These are phyloP conservation scores for Suillus americanus DNA, from an alignment of 768 basidiomycete species.

Conservation along the genomic window DNA sequence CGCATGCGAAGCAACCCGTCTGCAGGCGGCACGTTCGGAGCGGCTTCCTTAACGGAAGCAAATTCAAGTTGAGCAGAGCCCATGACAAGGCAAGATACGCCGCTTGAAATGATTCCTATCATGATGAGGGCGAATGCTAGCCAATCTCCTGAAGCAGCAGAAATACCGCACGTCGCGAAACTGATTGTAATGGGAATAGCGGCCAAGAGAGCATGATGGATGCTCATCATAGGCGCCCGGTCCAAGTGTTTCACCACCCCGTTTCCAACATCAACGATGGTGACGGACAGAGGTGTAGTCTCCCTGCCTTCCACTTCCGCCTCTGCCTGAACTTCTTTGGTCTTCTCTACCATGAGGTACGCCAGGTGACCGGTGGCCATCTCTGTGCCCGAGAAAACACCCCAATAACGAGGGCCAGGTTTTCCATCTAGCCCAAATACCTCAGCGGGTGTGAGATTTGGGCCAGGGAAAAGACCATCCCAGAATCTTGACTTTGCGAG, in stretches of 20 bases:
- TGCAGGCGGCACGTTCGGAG: constrained; percentile 25
- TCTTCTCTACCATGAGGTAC: constrained; percentile 17
- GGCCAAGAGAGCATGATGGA: constrained; percentile 17
- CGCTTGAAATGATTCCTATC: constrained; percentile 32
- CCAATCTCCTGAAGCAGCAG: constrained; percentile 31
- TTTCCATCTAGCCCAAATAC: constrained; percentile 30
- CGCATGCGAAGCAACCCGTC: constrained; percentile 30
- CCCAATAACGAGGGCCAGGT: constrained; percentile 27
- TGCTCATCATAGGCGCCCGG: constrained; percentile 10
- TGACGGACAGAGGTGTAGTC: constrained; percentile 18
- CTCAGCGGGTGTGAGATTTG: constrained; percentile 17
- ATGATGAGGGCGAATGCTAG: constrained; percentile 31
- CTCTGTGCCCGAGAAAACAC: constrained; percentile 24
- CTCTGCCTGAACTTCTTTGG: constrained; percentile 8
- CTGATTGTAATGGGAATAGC: constrained; percentile 26
- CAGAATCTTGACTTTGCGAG: constrained; percentile 26
- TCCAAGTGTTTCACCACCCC: constrained; percentile 6
- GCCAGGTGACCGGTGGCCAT: constrained; percentile 22
- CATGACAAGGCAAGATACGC: constrained; percentile 30
- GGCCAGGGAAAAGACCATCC: constrained; percentile 24
- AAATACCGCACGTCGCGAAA: constrained; percentile 20
- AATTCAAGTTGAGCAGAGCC: constrained; percentile 30
- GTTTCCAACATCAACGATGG: constrained; percentile 14
- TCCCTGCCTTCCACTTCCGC: constrained; percentile 20
- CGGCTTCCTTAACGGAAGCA: constrained; percentile 18